Evolutionary conservation across 1,139 yeast genomes (phyloP), one percentile per base, ranked within the genome.

Genomic region (Pichia inconspicua): DNA sequence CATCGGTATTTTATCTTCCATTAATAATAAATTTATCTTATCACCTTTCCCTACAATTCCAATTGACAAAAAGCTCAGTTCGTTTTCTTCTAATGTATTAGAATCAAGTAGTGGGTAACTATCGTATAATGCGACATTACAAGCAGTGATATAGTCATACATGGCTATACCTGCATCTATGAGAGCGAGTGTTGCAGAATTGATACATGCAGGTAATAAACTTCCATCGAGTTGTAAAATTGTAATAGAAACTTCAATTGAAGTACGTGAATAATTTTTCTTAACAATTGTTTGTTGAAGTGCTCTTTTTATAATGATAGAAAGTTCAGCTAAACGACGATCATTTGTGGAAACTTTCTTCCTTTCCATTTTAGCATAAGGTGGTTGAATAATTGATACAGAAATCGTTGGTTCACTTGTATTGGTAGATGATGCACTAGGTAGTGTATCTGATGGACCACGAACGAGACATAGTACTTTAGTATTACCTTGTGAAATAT

Each of bases 101-200:
- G 92, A 76, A 64, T 92, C 98, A 49, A 92, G 70, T 52, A 92
- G 69, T 14, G 96, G 89, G 10, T 67, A 68, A 14, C 80, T 75
- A 51, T 77, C 78, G 60, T 80, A 83, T 38, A 87, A 67, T 0
- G 97, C 97, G 8, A 90, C 86, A 35, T 84, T 75, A 35, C 88
- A 75, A 4, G 95, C 82, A 46, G 89, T 77, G 14, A 92, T 84
- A 62, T 87, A 90, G 63, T 92, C 97, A 61, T 84, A 84, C 87
- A 92, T 84, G 17, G 97, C 86, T 41, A 92, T 82, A 42, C 98
- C 98, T 1, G 97, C 97, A 67, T 94, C 97, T 42, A 92, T 80
- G 45, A 92, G 71, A 0, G 96, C 97, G 56, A 92, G 69, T 1
- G 96, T 87, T 45, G 86, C 78, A n/a, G 97, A 88, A 63, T 94